phyloP scores from a whole-genome alignment of 2,329 filamentous ascomycete species.

The Sporothrix euskadiensis region DNA sequence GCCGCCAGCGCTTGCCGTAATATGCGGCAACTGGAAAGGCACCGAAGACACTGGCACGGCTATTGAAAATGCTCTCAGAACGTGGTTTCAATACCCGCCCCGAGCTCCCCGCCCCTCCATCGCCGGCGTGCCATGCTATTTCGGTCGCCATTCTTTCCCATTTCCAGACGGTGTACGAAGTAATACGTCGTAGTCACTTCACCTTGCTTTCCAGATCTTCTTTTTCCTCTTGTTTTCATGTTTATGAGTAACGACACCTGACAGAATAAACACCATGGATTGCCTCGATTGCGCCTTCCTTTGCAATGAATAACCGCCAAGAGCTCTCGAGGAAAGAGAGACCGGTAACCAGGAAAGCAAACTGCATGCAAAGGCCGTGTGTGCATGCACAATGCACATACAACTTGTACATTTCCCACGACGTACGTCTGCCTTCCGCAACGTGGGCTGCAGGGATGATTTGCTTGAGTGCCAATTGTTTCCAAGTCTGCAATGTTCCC shows the following conservation, averaged over 20 bases:
- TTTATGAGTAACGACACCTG: not conserved
- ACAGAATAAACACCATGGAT: not conserved
- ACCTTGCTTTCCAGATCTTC: not conserved
- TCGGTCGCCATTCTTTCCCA: too few relatives aligned
- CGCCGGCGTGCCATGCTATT: not conserved
- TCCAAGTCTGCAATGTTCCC: not conserved
- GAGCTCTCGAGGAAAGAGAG: not conserved
- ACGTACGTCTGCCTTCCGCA: constrained; percentile 7
- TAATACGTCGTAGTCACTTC: not conserved
- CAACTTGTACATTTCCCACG: not conserved
- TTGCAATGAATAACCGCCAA: too few relatives aligned
- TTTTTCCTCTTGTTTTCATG: too few relatives aligned
- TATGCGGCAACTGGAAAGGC: constrained; percentile 4
- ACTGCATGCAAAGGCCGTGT: not conserved
- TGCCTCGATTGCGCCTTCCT: not conserved
- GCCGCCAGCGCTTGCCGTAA: not conserved
- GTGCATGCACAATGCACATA: not conserved
- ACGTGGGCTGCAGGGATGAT: constrained; percentile 1
- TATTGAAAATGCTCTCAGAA: not conserved
- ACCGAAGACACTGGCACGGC: constrained; percentile 2
- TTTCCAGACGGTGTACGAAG: not conserved
- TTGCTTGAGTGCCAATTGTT: not conserved
- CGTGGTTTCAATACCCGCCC: not conserved
- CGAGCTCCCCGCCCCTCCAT: constrained; percentile 3
- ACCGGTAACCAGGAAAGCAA: not conserved